Base-by-base conservation (phyloP, 208 protist species). In the Strigomonas galati region DNA sequence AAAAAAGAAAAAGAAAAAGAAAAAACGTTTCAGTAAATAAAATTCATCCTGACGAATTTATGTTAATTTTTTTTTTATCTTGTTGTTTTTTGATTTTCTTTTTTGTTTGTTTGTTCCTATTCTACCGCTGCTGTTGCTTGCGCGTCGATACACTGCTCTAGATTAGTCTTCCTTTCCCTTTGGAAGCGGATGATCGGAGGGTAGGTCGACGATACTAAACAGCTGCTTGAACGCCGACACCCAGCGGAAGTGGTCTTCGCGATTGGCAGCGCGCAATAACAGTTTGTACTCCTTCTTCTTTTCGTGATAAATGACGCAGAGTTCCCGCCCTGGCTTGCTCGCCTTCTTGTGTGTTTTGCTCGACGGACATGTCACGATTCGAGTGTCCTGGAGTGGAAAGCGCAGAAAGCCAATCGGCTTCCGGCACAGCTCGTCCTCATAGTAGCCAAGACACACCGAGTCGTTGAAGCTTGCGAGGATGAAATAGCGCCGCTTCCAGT, bases 401-500 rank as follows among this genome's bases (percentile, higher is more conserved):
- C 76, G 76, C 21, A 87, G 37, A 21, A 84, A 72, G 12, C 74
- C 75, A 14, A 87, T 56, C 1, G 74, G 71, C 57, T 78, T 79
- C 27, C 49, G 75, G 62, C 78, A 81, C 62, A 74, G 73, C 59
- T 81, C 74, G 59, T 91, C 76, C 54, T 78, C 65, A 65, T 78
- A 87, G 70, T 84, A 91, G 19, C 74, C 71, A 35, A 87, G 67
- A 52, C 69, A 73, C 12, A 80, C 78, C 32, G 56, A 63, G 28
- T 64, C 69, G 57, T 75, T 73, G 57, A 81, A 75, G 27, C 76
- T 35, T 0, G 79, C 71, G 28, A 85, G 61, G 15, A 85, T 73
- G 62, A 91, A 82, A 64, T 74, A 85, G 31, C 81, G 74, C 15
- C 75, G 60, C 64, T 81, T 81, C 84, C 81, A 87, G 62, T 82